Percentiles rank a stretch among this genome's conserved stretches.
Evolutionary conservation across 352 stramenopile genomes (phyloP).

Genomic region (Pythium coloratum): DNA sequence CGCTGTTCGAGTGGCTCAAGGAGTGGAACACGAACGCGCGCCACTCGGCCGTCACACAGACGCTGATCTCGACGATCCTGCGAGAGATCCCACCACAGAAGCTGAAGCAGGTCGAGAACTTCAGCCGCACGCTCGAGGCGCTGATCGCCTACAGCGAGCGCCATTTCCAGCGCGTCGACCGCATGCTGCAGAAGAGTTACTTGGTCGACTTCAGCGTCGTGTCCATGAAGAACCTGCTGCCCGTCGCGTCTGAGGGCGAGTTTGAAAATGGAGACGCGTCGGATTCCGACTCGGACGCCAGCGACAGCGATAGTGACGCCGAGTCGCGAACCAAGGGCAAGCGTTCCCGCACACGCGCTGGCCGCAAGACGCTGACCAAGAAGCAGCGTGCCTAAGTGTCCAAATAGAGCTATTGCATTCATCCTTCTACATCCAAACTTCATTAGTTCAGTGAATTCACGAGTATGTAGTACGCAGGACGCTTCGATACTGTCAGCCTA

Average conservation of each 20-base stretch:
- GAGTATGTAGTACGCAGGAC: too few relatives aligned
- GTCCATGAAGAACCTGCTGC: constrained; percentile 85
- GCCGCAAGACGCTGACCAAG: constrained; percentile 10
- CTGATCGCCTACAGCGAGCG: constrained; percentile 97
- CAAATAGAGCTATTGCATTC: constrained; percentile 8
- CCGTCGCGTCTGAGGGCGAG: constrained; percentile 37
- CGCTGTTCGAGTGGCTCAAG: constrained; percentile 93
- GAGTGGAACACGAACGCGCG: constrained; percentile 98
- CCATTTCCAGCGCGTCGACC: constrained; percentile 96
- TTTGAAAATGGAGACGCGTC: constrained; percentile 12
- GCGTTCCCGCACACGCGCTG: background rate
- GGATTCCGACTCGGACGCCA: constrained; percentile 13
- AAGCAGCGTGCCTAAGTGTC: constrained; percentile 26
- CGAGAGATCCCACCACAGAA: constrained; percentile 60
- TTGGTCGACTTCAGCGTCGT: constrained; percentile 94
- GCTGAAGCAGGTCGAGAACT: constrained; percentile 71
- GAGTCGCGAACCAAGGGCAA: constrained; percentile 26
- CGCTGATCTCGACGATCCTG: constrained; percentile 91
- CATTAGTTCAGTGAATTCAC: too few relatives aligned
- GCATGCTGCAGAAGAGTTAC: constrained; percentile 96
- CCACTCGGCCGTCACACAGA: constrained; percentile 93
- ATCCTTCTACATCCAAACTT: background rate
- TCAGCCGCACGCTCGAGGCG: constrained; percentile 86
- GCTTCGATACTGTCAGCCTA: too few relatives aligned
- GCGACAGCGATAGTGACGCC: constrained; percentile 27